These are phyloP conservation scores for Lactuca saligna DNA, from an alignment of 129 eudicot genomes.

Conservation along the genomic window DNA sequence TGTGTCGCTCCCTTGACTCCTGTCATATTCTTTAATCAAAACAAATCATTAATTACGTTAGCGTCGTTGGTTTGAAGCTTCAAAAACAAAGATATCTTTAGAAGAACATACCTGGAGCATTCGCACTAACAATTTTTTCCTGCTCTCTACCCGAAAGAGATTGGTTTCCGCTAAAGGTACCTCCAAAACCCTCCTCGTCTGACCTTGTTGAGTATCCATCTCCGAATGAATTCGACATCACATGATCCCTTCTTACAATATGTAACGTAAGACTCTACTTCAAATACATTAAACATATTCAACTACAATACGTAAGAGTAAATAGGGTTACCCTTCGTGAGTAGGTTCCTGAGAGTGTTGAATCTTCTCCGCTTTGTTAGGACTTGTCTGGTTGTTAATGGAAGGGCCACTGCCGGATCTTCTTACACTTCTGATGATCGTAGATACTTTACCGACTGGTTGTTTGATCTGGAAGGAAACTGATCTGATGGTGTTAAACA, in stretches of 20 bases:
- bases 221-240: constrained; percentile 55
- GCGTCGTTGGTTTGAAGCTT: background rate
- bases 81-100: background rate
- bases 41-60: constrained; percentile 1
- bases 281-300: background rate
- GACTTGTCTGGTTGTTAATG: constrained; percentile 12
- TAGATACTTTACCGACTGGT: constrained; percentile 5
- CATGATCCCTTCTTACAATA: constrained; percentile 44
- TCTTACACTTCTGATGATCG: background rate
- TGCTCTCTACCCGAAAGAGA: constrained; percentile 37
- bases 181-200: constrained; percentile 86
- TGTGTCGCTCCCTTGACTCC: constrained; percentile 43
- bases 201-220: constrained; percentile 69
- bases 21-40: constrained; percentile 41
- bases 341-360: constrained; percentile 33
- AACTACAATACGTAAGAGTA: background rate
- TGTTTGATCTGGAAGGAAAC: constrained; percentile 12
- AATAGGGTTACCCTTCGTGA: constrained; percentile 18
- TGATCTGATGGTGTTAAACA: constrained; percentile 17
- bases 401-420: constrained; percentile 9
- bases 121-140: constrained; percentile 37
- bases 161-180: constrained; percentile 48
- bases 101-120: constrained; percentile 45
- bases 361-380: constrained; percentile 30
- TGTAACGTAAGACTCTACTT: background rate